These are phyloP conservation scores for Exidia glandulosa DNA, from an alignment of 768 basidiomycete species.

Conservation along the genomic window DNA sequence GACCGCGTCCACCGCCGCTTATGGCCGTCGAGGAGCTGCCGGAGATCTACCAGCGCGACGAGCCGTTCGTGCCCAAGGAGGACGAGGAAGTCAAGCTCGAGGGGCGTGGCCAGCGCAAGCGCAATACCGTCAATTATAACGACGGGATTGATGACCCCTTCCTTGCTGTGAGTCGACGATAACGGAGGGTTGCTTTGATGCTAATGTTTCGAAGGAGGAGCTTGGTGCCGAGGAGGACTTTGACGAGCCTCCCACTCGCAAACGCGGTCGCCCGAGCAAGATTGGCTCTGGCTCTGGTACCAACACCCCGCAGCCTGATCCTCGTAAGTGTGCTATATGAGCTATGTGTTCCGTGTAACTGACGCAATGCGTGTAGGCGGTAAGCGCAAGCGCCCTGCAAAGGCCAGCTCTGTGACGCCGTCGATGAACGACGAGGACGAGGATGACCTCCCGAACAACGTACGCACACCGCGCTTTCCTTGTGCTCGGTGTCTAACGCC, in stretches of 20 bases:
- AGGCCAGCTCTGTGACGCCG: conserved; percentile 68
- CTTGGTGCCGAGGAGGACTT: conserved; percentile 6
- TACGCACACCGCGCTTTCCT: conserved; percentile 22
- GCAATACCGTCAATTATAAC: conserved; percentile 82
- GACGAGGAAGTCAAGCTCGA: conserved; percentile 40
- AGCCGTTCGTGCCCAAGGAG: conserved; percentile 49
- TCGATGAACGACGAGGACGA: conserved; percentile 67
- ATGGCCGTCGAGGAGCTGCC: conserved; percentile 87
- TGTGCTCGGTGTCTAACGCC: conserved; percentile 1
- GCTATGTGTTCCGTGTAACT: not conserved
- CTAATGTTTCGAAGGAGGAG: not conserved
- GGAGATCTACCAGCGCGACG: conserved; percentile 78
- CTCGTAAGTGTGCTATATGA: not conserved
- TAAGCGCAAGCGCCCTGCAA: conserved; percentile 66
- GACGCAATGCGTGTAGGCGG: conserved; percentile 13
- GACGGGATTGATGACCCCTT: conserved; percentile 95
- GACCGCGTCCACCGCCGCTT: conserved; percentile 64
- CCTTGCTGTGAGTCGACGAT: conserved; percentile 49
- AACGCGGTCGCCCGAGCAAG: conserved; percentile 1
- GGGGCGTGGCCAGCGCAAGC: conserved; percentile 76
- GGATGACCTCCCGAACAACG: conserved; percentile 58
- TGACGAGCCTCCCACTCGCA: conserved; percentile 7
- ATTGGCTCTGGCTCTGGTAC: conserved; percentile 1
- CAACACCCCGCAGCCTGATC: conserved; percentile 1
- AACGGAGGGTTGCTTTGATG: conserved; percentile 4